These are phyloP conservation scores for Apophysomyces elegans DNA, from an alignment of 371 early-diverging fungal genomes.

Conservation along the genomic window DNA sequence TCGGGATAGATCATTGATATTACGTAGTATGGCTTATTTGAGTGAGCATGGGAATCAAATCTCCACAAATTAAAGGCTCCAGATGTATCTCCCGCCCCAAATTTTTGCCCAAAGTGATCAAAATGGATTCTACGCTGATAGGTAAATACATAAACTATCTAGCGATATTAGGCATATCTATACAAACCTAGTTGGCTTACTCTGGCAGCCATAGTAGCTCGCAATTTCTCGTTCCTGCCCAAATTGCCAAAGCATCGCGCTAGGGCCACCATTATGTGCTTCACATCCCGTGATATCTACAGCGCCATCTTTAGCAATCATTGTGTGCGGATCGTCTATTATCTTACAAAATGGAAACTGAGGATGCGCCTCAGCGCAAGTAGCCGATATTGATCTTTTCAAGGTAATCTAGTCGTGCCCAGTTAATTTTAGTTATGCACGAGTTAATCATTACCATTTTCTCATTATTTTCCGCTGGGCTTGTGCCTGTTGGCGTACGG, in stretches of 20 bases:
- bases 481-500: constrained; percentile 25
- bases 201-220: constrained; percentile 57
- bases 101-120: constrained; percentile 77
- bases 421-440: background rate
- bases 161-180: no score
- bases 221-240: constrained; percentile 64
- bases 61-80: constrained; percentile 75
- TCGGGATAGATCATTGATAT: background rate
- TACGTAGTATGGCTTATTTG: constrained; percentile 64
- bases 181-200: constrained; percentile 50
- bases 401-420: constrained; percentile 29
- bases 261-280: constrained; percentile 43
- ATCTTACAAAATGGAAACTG: constrained; percentile 59
- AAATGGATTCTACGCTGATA: constrained; percentile 51
- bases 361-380: constrained; percentile 61
- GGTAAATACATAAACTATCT: no score
- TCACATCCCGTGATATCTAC: constrained; percentile 64
- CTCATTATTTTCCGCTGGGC: constrained; percentile 20
- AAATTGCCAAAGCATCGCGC: constrained; percentile 65
- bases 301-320: background rate
- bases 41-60: constrained; percentile 71
- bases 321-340: background rate
- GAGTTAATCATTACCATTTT: constrained; percentile 17
- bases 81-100: constrained; percentile 74
- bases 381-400: constrained; percentile 42